Base-by-base conservation (phyloP, 805 yeast species). In the Suhomyces tanzawaensis region DNA sequence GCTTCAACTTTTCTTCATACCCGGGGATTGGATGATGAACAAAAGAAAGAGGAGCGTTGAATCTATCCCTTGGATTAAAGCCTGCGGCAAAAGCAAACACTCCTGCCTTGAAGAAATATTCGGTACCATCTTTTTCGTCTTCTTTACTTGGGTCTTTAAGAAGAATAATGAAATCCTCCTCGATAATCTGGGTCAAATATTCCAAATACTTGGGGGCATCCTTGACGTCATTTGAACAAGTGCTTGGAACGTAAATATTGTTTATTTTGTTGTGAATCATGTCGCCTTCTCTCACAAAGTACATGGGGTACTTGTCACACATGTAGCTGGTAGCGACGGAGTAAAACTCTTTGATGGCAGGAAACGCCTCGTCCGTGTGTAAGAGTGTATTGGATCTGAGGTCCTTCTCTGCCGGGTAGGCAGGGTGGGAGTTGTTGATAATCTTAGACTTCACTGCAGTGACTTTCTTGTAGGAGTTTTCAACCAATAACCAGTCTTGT, bases 31-130 rank as follows among this genome's bases (percentile, higher is more conserved):
- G 74, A 19, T 53, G 65, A 41, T 69, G 74, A 14, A 69, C 53
- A 27, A 53, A 50, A 7, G 67, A 55, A 24, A 69, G 52, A 1
- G 73, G 73, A 19, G 47, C 56, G 39, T 67, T 57, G 47, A 69
- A 60, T 13, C 67, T 52, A 32, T 63, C 66, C 9, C 21, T 23
- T 1, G 74, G 74, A 36, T 66, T 56, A 37, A 69, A 69, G 0
- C 74, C 74, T 16, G 71, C 71, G 1, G 74, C 72, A 53, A 69
- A 69, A 4, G 69, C 73, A 54, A 68, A 69, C 1, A 69, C 53
- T 0, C 73, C 73, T 1, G 62, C 73, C 43, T 68, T 69, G 59
- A 66, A 67, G 42, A 46, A 62, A 45, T 67, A 67, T 46, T 69
- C 74, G 2, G 55, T 47, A 0, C 68, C 69, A 29, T 59, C 55